Conservation (phyloP, 2,329 filamentous ascomycete genomes). For the Penicillium sp. region DNA sequence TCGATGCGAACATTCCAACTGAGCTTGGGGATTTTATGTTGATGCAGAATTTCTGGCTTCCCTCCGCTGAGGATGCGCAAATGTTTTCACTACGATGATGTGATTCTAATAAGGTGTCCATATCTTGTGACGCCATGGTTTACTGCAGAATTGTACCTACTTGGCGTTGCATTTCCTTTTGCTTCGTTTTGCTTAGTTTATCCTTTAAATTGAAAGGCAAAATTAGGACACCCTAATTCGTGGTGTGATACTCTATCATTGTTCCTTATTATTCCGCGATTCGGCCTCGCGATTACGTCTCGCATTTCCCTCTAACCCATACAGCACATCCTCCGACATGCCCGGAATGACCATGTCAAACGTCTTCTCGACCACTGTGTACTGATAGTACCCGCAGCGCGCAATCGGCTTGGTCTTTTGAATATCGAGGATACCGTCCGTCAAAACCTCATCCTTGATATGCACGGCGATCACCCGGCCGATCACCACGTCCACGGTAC, state of each 20-base stretch:
- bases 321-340: conserved; percentile 42
- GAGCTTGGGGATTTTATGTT: neutral
- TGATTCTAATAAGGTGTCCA: too few species aligned
- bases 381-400: conserved; percentile 66
- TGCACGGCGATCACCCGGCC: conserved; percentile 64
- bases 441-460: conserved; percentile 61
- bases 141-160: too few species aligned
- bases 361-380: conserved; percentile 60
- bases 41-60: neutral
- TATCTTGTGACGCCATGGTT: too few species aligned
- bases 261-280: conserved; percentile 9
- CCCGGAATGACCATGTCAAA: conserved; percentile 65
- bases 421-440: conserved; percentile 62
- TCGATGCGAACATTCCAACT: neutral
- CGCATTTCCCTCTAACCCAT: conserved; percentile 49
- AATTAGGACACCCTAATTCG: neutral
- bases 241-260: neutral
- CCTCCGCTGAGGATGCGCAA: neutral
- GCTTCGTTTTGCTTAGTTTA: too few species aligned
- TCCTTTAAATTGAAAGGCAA: too few species aligned
- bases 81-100: neutral
- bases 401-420: conserved; percentile 65
- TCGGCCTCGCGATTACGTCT: conserved; percentile 28
- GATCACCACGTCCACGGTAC: conserved; percentile 64
- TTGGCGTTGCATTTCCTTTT: too few species aligned